These are phyloP conservation scores for Zelopaecilomyces penicillatus DNA, from an alignment of 2,329 filamentous ascomycete species.

Conservation along the genomic window DNA sequence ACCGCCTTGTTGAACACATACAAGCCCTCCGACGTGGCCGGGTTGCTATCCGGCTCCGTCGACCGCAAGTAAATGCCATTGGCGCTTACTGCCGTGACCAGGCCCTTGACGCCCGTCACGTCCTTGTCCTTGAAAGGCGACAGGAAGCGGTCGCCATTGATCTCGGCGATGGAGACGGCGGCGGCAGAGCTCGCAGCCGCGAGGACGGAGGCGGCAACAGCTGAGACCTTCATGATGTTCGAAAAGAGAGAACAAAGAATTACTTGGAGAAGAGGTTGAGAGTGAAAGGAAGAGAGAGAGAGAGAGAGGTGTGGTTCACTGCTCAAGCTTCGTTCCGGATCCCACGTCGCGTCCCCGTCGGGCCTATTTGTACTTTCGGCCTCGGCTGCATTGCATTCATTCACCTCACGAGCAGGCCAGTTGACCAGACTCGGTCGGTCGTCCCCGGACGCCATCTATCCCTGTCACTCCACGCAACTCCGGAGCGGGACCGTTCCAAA, in stretches of 20 bases:
- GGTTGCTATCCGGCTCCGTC: constrained; percentile 44
- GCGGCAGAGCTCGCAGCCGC: constrained; percentile 20
- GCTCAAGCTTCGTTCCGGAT: too few relatives aligned
- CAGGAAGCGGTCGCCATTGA: constrained; percentile 58
- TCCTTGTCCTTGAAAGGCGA: constrained; percentile 50
- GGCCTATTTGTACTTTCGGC: too few relatives aligned
- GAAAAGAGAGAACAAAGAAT: background rate
- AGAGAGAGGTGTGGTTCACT: too few relatives aligned
- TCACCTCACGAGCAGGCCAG: too few relatives aligned
- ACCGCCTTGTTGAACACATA: constrained; percentile 53
- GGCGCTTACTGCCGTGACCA: constrained; percentile 55
- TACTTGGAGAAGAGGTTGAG: too few relatives aligned
- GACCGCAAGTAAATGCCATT: constrained; percentile 59
- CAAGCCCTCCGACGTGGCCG: constrained; percentile 53
- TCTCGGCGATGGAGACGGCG: constrained; percentile 47
- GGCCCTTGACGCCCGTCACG: constrained; percentile 51
- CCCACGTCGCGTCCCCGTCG: too few relatives aligned
- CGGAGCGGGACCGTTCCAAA: too few relatives aligned
- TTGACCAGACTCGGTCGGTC: too few relatives aligned
- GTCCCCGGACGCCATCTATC: too few relatives aligned
- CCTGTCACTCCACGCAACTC: too few relatives aligned
- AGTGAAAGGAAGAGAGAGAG: too few relatives aligned
- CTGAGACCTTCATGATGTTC: constrained; percentile 19
- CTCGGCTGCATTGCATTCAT: too few relatives aligned
- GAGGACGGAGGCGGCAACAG: constrained; percentile 16